A percentile compares a stretch with the other conserved stretches of the same genome.
Conservation (phyloP, 495 filamentous ascomycete genomes). For the Talaromyces trachyspermus region DNA sequence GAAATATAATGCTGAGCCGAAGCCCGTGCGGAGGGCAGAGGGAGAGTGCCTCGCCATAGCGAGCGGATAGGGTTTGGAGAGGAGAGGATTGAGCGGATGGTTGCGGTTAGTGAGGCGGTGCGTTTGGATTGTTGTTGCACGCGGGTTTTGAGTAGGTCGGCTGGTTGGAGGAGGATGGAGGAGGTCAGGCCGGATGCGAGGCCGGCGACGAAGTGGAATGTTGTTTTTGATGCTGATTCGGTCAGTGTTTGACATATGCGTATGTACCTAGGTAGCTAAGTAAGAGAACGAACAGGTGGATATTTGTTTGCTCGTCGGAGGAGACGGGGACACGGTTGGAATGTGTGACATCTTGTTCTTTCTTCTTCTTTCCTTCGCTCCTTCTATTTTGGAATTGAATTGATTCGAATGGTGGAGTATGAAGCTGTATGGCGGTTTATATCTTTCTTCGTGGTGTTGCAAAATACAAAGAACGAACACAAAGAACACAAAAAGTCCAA, state of each 20-base stretch:
- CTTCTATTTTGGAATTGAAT: no score
- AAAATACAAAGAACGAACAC: no score
- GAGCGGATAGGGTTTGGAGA: slow-evolving; percentile 55
- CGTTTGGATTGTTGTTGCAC: slow-evolving; percentile 67
- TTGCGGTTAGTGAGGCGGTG: slow-evolving; percentile 56
- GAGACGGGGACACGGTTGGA: not conserved
- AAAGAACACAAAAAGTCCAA: no score
- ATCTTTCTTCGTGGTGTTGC: no score
- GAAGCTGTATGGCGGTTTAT: no score
- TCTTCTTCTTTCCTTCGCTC: not conserved
- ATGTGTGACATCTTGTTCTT: not conserved
- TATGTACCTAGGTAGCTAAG: not conserved
- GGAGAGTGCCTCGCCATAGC: slow-evolving; percentile 93
- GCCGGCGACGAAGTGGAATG: slow-evolving; percentile 85
- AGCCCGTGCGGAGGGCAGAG: slow-evolving; percentile 83
- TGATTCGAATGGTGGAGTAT: no score
- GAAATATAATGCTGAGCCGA: slow-evolving; percentile 93
- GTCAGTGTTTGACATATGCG: not conserved
- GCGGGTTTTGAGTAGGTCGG: slow-evolving; percentile 92
- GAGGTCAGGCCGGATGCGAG: slow-evolving; percentile 79
- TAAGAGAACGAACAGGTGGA: not conserved
- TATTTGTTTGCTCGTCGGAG: slow-evolving; percentile 1
- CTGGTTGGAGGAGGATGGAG: slow-evolving; percentile 86
- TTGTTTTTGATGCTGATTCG: slow-evolving; percentile 43
- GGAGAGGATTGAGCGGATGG: slow-evolving; percentile 60